Base-by-base conservation (phyloP, 2,329 filamentous ascomycete species). In the Cytospora piceae region DNA sequence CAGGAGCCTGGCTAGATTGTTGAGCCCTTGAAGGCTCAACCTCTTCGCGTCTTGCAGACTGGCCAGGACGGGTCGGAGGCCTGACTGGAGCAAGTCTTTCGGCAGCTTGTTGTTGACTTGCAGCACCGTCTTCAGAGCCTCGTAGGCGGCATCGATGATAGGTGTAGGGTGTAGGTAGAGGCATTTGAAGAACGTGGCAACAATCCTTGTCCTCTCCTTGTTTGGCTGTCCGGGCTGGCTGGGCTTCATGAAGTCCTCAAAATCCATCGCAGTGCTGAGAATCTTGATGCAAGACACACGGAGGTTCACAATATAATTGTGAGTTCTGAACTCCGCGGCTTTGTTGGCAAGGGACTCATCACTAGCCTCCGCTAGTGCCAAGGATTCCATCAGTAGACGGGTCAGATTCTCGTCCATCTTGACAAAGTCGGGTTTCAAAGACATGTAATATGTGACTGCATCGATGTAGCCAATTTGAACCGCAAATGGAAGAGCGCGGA, bases 391-490 rank as follows among this genome's bases (percentile, higher is more conserved):
- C 67, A 99, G 84, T 52, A 99, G 82, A 54, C 95, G 87, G 70
- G 95, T 96, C 31, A 98, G 83, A 69, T 94, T 89, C 58, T 98
- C 94, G 70, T 97, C 95, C 75, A 98, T 97, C 9, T 90, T 87
- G 31, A 99, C 88, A 73, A 97, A 94, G 70, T 95, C 91, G 58
- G 90, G 88, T 75, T 96, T 94, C 58, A 99, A 83, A 64, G 90
- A 90, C 80, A 99, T 86, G 74, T 96, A 96, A 77, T 96, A 99
- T 0, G 93, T 97, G 74, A 99, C 93, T 0, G 95, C 95, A 75
- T 99, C 96, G 71, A 99, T 97, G 74, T 96, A 98, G 4, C 95
- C 96, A 71, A 99, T 99, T 79, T 99, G 96, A 3, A 93, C 94
- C 6, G 92, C 85, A 74, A 99, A 99, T 0, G 95, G 95, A 68